Conservation (phyloP, 2,329 filamentous ascomycete genomes). For the Fusarium sterilihyphosum region DNA sequence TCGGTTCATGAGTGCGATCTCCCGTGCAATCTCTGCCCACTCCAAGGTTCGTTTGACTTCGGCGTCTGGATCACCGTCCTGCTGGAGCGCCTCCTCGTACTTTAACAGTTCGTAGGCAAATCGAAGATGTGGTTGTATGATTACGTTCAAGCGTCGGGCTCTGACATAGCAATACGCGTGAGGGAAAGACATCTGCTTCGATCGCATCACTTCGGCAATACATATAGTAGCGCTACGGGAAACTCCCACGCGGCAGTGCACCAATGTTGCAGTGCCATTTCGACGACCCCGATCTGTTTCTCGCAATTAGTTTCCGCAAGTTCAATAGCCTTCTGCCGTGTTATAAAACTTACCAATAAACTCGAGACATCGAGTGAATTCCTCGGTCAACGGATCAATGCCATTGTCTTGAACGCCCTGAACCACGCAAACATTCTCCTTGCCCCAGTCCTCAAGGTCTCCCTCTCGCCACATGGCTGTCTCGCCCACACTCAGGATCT, state of each 20-base stretch:
- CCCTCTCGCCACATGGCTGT: slow-evolving; percentile 81
- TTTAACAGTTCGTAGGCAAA: slow-evolving; percentile 96
- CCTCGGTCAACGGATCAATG: slow-evolving; percentile 87
- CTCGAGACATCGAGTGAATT: slow-evolving; percentile 85
- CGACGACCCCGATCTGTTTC: slow-evolving; percentile 77
- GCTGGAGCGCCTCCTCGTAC: slow-evolving; percentile 85
- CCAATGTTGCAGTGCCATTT: slow-evolving; percentile 84
- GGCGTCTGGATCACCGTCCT: slow-evolving; percentile 56
- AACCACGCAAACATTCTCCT: slow-evolving; percentile 81
- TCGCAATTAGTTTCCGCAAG: slow-evolving; percentile 7
- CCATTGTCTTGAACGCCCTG: slow-evolving; percentile 95
- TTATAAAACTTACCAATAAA: slow-evolving; percentile 84
- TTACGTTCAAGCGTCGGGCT: slow-evolving; percentile 91
- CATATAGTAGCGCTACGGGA: slow-evolving; percentile 96
- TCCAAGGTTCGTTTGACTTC: slow-evolving; percentile 80
- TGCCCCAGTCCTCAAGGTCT: slow-evolving; percentile 76
- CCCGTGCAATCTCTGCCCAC: slow-evolving; percentile 87
- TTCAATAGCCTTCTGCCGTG: background rate
- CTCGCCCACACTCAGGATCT: slow-evolving; percentile 93
- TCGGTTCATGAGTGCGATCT: slow-evolving; percentile 95
- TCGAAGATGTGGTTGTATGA: slow-evolving; percentile 94
- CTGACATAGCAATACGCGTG: slow-evolving; percentile 96
- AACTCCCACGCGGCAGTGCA: slow-evolving; percentile 96
- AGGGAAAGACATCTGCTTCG: slow-evolving; percentile 82
- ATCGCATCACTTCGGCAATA: slow-evolving; percentile 97